Percentiles rank a stretch among this genome's conserved stretches.
Evolutionary conservation across 768 basidiomycete species (phyloP).

Genomic region (Hebeloma cylindrosporum): DNA sequence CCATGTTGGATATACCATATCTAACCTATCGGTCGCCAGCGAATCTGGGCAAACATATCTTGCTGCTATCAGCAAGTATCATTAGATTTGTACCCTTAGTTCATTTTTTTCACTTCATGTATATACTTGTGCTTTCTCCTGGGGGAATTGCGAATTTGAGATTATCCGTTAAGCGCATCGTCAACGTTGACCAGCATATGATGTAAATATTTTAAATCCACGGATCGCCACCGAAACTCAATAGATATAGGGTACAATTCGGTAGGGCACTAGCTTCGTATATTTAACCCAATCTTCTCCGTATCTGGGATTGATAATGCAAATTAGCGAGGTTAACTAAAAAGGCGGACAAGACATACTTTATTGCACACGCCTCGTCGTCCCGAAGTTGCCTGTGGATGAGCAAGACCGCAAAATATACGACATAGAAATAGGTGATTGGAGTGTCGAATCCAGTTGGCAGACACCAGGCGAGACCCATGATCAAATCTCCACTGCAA

Average conservation of each 20-base stretch:
- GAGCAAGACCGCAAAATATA: slow-evolving; percentile 87
- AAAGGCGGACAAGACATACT: slow-evolving; percentile 48
- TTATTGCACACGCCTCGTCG: slow-evolving; percentile 87
- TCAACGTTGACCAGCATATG: background rate
- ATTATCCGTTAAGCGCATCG: background rate
- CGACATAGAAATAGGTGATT: slow-evolving; percentile 92
- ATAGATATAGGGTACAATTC: slow-evolving; percentile 85
- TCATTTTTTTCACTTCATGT: background rate
- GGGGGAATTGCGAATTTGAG: background rate
- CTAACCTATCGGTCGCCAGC: slow-evolving; percentile 14
- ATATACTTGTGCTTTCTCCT: background rate
- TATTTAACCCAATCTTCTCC: slow-evolving; percentile 94
- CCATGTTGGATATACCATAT: background rate
- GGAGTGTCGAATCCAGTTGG: slow-evolving; percentile 91
- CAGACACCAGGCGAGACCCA: slow-evolving; percentile 91
- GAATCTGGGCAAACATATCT: slow-evolving; percentile 43
- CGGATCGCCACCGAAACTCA: slow-evolving; percentile 25
- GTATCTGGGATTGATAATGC: slow-evolving; percentile 58
- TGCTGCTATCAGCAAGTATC: slow-evolving; percentile 39
- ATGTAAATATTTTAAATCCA: background rate
- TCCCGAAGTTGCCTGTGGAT: slow-evolving; percentile 89
- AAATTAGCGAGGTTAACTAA: slow-evolving; percentile 2
- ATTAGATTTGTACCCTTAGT: slow-evolving; percentile 18
- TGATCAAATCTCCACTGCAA: slow-evolving; percentile 77
- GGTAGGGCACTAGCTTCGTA: slow-evolving; percentile 79